A percentile compares a stretch with the other conserved stretches of the same genome.
These are phyloP conservation scores for Pythium rhizo-oryzae DNA, from an alignment of 352 stramenopile species.

Conservation along the genomic window DNA sequence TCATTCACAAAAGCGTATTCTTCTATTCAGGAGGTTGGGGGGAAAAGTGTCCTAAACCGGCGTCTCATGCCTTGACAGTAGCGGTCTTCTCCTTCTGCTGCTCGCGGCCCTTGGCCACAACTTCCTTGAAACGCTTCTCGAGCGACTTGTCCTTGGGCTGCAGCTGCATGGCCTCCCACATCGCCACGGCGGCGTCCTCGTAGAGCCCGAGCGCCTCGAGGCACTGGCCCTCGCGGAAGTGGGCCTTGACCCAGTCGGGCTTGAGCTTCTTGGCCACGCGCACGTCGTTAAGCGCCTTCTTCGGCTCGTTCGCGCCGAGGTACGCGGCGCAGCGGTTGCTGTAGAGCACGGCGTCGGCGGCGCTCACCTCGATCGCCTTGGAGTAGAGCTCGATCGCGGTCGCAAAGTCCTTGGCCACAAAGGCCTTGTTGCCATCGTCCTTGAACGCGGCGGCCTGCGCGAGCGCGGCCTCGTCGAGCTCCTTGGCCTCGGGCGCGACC, in stretches of 20 bases:
- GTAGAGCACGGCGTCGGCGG: conserved; percentile 66
- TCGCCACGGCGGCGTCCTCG: conserved; percentile 72
- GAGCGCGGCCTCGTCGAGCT: conserved; percentile 42
- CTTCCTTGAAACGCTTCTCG: conserved; percentile 84
- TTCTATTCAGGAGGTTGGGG: conserved; percentile 10
- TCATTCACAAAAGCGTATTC: not conserved
- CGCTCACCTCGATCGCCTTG: conserved; percentile 60
- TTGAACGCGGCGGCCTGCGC: conserved; percentile 55
- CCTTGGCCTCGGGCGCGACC: conserved; percentile 43
- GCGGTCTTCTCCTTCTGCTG: conserved; percentile 23
- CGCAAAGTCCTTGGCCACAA: conserved; percentile 63
- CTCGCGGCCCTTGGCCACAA: conserved; percentile 72
- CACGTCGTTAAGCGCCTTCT: conserved; percentile 75
- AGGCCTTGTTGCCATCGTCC: conserved; percentile 72
- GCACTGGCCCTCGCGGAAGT: conserved; percentile 86
- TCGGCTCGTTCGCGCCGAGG: conserved; percentile 54
- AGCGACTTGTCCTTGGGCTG: conserved; percentile 72
- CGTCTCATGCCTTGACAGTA: conserved; percentile 26
- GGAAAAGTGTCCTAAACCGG: not conserved
- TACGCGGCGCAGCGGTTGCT: conserved; percentile 83
- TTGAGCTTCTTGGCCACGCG: conserved; percentile 82
- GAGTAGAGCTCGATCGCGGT: conserved; percentile 61
- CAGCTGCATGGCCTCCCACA: conserved; percentile 78
- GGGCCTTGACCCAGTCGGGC: conserved; percentile 80
- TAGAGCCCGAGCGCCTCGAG: conserved; percentile 72